A percentile compares a stretch with the other conserved stretches of the same genome.
These are phyloP conservation scores for Pyrenochaeta sp. DNA, from an alignment of 2,329 filamentous ascomycete genomes.

Conservation along the genomic window DNA sequence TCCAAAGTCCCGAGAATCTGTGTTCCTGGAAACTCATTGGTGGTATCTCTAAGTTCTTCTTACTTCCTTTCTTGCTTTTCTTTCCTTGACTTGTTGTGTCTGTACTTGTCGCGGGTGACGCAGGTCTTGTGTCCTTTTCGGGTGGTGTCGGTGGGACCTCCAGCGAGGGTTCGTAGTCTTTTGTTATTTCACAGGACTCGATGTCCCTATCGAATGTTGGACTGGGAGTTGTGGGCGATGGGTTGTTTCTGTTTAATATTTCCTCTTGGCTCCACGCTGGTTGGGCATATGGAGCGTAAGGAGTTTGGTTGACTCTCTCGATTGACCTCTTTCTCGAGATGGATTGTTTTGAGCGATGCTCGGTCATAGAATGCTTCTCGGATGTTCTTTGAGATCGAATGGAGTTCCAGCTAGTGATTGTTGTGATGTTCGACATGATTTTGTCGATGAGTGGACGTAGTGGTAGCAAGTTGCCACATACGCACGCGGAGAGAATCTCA, in stretches of 20 bases:
- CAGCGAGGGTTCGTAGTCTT: too few species aligned
- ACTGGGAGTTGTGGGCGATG: too few species aligned
- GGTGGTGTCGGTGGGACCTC: too few species aligned
- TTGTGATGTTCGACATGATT: constrained; percentile 12
- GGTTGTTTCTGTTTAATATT: too few species aligned
- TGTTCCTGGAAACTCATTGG: constrained; percentile 6
- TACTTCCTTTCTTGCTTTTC: constrained; percentile 9
- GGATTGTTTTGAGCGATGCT: background rate
- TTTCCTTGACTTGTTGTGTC: background rate
- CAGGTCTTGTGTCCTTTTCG: too few species aligned
- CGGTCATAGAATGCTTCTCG: constrained; percentile 4
- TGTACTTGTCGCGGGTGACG: background rate
- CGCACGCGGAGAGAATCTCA: constrained; percentile 21
- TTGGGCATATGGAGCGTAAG: background rate
- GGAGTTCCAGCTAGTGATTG: constrained; percentile 11
- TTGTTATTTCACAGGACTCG: too few species aligned
- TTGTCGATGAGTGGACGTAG: constrained; percentile 21
- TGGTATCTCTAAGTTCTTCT: constrained; percentile 11
- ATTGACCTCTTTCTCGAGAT: too few species aligned
- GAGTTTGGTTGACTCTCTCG: constrained; percentile 8
- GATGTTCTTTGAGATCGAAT: constrained; percentile 12
- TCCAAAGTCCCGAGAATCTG: constrained; percentile 18
- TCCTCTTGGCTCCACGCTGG: too few species aligned
- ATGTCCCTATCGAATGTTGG: too few species aligned
- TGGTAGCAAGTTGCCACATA: constrained; percentile 22